Percentiles rank a stretch among this genome's conserved stretches.
Evolutionary conservation across 2,329 filamentous ascomycete species (phyloP).

Genomic region (Trichoderma breve): DNA sequence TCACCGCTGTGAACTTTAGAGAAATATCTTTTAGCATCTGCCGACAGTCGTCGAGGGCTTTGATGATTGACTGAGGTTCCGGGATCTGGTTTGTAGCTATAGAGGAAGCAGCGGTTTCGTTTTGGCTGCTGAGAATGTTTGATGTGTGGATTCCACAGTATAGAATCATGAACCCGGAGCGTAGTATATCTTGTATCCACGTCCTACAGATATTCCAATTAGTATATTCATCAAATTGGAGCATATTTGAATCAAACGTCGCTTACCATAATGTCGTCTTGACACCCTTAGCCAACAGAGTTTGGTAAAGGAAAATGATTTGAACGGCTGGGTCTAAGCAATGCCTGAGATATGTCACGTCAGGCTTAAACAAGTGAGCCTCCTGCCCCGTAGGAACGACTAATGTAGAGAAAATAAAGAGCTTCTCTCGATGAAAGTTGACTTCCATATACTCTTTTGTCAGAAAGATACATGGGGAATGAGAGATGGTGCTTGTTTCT

Average conservation of each 20-base stretch:
- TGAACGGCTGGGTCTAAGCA: slow-evolving; percentile 15
- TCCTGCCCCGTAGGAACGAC: slow-evolving; percentile 13
- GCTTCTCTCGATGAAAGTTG: slow-evolving; percentile 13
- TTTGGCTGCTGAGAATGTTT: slow-evolving; percentile 8
- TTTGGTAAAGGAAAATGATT: slow-evolving; percentile 15
- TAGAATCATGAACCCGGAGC: slow-evolving; percentile 15
- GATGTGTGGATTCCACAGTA: slow-evolving; percentile 19
- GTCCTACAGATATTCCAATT: neutral
- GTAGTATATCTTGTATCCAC: slow-evolving; percentile 16
- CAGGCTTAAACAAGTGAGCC: neutral
- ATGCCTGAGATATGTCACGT: slow-evolving; percentile 12
- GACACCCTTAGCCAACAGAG: slow-evolving; percentile 6
- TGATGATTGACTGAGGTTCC: neutral
- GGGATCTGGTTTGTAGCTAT: neutral
- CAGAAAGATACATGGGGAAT: slow-evolving; percentile 12
- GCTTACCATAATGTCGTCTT: slow-evolving; percentile 15
- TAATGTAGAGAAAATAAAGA: slow-evolving; percentile 16
- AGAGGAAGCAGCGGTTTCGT: neutral
- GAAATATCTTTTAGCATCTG: slow-evolving; percentile 18
- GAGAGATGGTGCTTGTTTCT: neutral
- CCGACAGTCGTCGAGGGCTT: slow-evolving; percentile 14
- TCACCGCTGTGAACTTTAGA: slow-evolving; percentile 4
- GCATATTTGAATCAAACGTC: neutral
- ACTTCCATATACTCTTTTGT: slow-evolving; percentile 18
- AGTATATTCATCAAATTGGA: neutral